Base-by-base conservation (phyloP, 1,139 yeast species). In the Sugiyamaella novakii region DNA sequence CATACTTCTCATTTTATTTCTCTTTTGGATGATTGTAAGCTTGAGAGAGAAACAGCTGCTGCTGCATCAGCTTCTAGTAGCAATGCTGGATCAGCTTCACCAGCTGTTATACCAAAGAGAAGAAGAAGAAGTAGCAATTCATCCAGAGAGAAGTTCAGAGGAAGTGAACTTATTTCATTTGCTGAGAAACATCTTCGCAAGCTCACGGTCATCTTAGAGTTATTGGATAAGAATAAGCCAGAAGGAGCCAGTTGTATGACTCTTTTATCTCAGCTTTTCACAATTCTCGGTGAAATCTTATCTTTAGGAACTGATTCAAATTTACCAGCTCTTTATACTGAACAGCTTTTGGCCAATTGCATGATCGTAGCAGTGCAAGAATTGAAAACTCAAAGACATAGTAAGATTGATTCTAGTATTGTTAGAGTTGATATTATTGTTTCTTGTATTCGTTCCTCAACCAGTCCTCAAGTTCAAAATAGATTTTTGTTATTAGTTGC, bases 391-490 rank as follows among this genome's bases (percentile, higher is more conserved):
- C 44, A 51, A 12, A 47, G 50, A 31, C 28, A 38, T 18, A 50
- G 50, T 25, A 67, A 71, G 50, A 61, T 77, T 3, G 91, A 87
- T 58, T 75, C 89, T n/a, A 79, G 78, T 54, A 74, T 84, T 14
- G 76, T 91, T 40, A 79, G 98, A 66, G 92, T 96, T 2, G 98
- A 91, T 65, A 81, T 89, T 54, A 77, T 92, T 58, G 97, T 92
- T 29, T 84, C 92, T 47, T 86, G 96, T 17, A 89, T 92, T 51
- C 80, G 98, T 63, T 79, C 89, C 3, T 84, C 97, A 0, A 78
- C 82, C 44, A 87, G 96, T 34, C 98, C 98, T 7, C 98, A 92
- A 68, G 94, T 91, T 27, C 98, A 92, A 69, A 92, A 92, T 68
- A 80, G 91, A 59, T 73, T 92, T 47, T 73, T 92, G 53, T 72